Evolutionary conservation across 805 yeast species (phyloP).

Genomic region (Yarrowia yakushimensis): DNA sequence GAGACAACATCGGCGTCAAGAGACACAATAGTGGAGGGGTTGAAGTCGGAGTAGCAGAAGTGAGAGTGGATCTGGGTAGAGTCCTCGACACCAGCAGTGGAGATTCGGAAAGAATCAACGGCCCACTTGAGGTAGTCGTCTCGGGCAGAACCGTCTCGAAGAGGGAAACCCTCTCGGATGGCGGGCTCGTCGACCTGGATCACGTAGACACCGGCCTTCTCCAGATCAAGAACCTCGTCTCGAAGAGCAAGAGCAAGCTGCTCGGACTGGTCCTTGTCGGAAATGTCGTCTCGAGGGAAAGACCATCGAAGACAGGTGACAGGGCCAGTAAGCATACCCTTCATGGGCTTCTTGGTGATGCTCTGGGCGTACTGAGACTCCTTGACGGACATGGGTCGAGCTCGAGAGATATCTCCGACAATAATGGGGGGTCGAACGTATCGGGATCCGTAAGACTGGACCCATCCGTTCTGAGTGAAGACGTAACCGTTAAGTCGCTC

Average conservation of each 20-base stretch:
- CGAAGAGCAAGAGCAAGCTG: constrained; percentile 97
- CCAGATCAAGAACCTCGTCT: constrained; percentile 97
- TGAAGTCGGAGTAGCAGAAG: constrained; percentile 99
- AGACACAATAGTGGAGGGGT: constrained; percentile 99
- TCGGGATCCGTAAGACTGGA: constrained; percentile 99
- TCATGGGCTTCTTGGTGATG: constrained; percentile 90
- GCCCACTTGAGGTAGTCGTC: constrained; percentile 97
- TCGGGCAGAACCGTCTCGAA: constrained; percentile 97
- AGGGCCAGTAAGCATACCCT: constrained; percentile 99
- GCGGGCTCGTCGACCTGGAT: constrained; percentile 99
- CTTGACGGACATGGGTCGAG: constrained; percentile 96
- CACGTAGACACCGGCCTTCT: constrained; percentile 95
- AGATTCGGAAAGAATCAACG: constrained; percentile 98
- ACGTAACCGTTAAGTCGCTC: constrained; percentile 98
- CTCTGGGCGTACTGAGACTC: constrained; percentile 99
- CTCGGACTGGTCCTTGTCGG: constrained; percentile 88
- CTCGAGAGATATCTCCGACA: constrained; percentile 99
- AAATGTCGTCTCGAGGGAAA: constrained; percentile 98
- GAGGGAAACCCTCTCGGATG: constrained; percentile 99
- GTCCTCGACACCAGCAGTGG: constrained; percentile 96
- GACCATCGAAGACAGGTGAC: constrained; percentile 99
- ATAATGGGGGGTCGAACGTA: constrained; percentile 99
- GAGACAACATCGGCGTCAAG: constrained; percentile 99
- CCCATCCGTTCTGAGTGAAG: constrained; percentile 99
- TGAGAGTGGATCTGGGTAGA: constrained; percentile 98